Base-by-base conservation (phyloP, 2,329 filamentous ascomycete species). In the Aspergillus fischeri region DNA sequence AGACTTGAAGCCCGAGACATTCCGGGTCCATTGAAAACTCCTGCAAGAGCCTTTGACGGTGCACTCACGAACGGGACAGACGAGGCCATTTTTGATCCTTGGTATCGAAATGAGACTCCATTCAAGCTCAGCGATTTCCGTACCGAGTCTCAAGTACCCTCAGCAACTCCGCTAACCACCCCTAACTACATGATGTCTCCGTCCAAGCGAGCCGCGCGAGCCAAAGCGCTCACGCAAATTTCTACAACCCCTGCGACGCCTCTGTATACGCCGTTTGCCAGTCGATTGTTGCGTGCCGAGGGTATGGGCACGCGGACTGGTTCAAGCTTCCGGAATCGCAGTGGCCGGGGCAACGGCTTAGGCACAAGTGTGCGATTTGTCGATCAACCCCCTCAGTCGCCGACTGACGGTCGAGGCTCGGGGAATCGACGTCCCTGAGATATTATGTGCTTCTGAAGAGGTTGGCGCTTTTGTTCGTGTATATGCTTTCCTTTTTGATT, bases 201-300 rank as follows among this genome's bases (percentile, higher is more conserved):
- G n/a, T 78, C 77, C 24, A 78, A 77, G 62, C 70, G 76, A 55
- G 76, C 76, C 38, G 75, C 76, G 21, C 70, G 76, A 38, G 76
- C 76, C 9, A 72, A 70, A 60, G 70, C 70, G 27, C 61, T 79
- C 51, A 72, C 74, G 11, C 72, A 76, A 57, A 63, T 72, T 48
- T 78, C 77, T 2, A 78, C 75, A n/a, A 78, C 77, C 4, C 76
- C 77, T 20, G 73, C 74, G 44, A 78, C 76, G 3, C 76, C 76
- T 14, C 60, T 75, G 29, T 71, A 74, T 27, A 78, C 76, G 27
- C 76, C 77, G 14, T 78, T 78, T 56, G 74, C 76, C 49, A 72
- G 68, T 55, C 69, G 77, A 45, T 65, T 78, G 38, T 60, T 70
- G 45, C 65, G 67, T 42, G 68, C 67, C 21, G 65, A 64, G 20